phyloP scores from a whole-genome alignment of 768 basidiomycete species.

The Serendipita sp. region DNA sequence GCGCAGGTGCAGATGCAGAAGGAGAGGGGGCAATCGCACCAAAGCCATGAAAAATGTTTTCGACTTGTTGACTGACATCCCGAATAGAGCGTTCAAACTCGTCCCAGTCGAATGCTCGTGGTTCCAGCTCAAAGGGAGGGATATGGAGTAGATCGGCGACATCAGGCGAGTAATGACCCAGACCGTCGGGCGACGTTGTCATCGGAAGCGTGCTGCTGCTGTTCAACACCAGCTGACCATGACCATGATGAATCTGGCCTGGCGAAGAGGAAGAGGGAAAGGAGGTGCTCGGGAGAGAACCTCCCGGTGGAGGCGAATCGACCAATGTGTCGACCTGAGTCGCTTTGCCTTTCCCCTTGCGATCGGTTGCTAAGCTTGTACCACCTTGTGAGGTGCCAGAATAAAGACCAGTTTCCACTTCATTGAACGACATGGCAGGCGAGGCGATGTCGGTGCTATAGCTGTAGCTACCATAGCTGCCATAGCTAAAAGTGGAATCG shows the following conservation, averaged over 20 bases:
- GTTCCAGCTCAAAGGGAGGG: background rate
- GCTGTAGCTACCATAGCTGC: background rate
- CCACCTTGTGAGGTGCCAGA: background rate
- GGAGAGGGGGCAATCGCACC: background rate
- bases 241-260: background rate
- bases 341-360: background rate
- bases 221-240: background rate
- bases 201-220: background rate
- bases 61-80: background rate
- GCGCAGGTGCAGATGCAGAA: background rate
- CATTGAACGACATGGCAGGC: background rate
- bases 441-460: background rate
- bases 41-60: no score
- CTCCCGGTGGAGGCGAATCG: background rate
- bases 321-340: background rate
- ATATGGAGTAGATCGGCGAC: background rate
- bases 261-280: background rate
- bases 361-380: background rate
- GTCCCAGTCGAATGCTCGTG: background rate
- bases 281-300: background rate
- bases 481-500: background rate
- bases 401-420: background rate
- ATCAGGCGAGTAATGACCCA: conserved; percentile 4
- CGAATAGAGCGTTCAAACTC: conserved; percentile 2
- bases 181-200: background rate